Conservation (phyloP, 345 rosid species). For the Eutrema yunnanense region DNA sequence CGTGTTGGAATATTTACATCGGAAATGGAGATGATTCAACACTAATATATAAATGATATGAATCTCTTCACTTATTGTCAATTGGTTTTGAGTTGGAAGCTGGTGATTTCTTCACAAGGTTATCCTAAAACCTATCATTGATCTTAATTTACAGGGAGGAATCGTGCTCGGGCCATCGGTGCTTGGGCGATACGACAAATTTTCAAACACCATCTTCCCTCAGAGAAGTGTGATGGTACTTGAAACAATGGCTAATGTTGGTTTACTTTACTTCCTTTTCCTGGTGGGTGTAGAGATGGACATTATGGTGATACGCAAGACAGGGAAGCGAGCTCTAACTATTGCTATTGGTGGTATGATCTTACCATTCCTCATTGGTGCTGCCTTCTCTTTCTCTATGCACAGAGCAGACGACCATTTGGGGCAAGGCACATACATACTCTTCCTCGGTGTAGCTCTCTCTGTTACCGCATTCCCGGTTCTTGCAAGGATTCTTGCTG, state of each 20-base stretch:
- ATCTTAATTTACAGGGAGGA: constrained; percentile 55
- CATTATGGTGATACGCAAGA: constrained; percentile 58
- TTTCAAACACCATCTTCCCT: constrained; percentile 57
- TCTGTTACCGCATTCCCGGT: constrained; percentile 96
- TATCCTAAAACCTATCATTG: not conserved
- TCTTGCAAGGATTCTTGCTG: constrained; percentile 82
- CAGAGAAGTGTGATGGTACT: constrained; percentile 90
- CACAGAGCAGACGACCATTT: not conserved
- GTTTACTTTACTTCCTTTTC: constrained; percentile 83
- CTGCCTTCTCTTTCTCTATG: constrained; percentile 47
- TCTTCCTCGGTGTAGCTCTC: constrained; percentile 85
- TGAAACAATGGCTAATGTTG: constrained; percentile 93
- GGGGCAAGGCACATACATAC: constrained; percentile 48
- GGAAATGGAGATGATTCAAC: not conserved
- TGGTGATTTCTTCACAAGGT: not conserved
- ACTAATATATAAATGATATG: not conserved
- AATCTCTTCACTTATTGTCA: not conserved
- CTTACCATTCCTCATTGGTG: constrained; percentile 61
- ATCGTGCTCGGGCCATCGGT: constrained; percentile 77
- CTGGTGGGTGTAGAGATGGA: constrained; percentile 96
- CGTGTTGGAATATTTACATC: not conserved
- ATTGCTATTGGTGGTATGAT: constrained; percentile 78
- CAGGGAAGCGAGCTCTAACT: constrained; percentile 57
- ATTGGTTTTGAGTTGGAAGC: not conserved
- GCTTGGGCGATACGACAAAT: constrained; percentile 40